These are phyloP conservation scores for Lathyrus aphaca DNA, from an alignment of 306 rosid species.

Conservation along the genomic window DNA sequence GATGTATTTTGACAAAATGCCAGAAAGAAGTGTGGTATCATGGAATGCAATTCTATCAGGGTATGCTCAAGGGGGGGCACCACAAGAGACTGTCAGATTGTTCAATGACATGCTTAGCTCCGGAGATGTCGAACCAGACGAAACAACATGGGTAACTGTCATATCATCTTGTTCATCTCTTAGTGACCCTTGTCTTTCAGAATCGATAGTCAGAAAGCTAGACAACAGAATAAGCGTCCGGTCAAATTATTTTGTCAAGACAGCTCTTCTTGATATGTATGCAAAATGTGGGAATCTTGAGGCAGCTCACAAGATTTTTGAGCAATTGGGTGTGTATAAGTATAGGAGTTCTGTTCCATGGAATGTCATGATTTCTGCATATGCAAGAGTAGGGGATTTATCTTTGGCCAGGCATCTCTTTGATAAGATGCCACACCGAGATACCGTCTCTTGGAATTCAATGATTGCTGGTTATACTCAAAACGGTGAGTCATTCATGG, in stretches of 20 bases:
- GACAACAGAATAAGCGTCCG: constrained; percentile 38
- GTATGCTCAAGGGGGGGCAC: constrained; percentile 58
- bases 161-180: constrained; percentile 56
- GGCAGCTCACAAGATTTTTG: constrained; percentile 57
- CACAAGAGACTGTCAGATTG: constrained; percentile 56
- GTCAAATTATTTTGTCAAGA: constrained; percentile 59
- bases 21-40: constrained; percentile 60
- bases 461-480: constrained; percentile 73
- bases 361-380: constrained; percentile 75
- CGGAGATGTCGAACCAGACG: constrained; percentile 45
- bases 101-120: constrained; percentile 58
- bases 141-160: constrained; percentile 64
- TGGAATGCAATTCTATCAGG: constrained; percentile 86
- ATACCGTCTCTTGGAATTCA: constrained; percentile 68
- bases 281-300: constrained; percentile 66
- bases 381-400: constrained; percentile 60
- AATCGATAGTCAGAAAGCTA: constrained; percentile 45
- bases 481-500: constrained; percentile 59
- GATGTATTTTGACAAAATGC: constrained; percentile 60
- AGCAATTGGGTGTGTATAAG: constrained; percentile 47
- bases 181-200: constrained; percentile 51
- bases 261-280: constrained; percentile 69
- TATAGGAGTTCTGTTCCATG: constrained; percentile 54
- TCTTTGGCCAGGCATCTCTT: constrained; percentile 57
- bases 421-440: constrained; percentile 60